phyloP scores from a whole-genome alignment of 1,284 basidiomycete genomes.

The Pseudomicrostroma phylloplanum region DNA sequence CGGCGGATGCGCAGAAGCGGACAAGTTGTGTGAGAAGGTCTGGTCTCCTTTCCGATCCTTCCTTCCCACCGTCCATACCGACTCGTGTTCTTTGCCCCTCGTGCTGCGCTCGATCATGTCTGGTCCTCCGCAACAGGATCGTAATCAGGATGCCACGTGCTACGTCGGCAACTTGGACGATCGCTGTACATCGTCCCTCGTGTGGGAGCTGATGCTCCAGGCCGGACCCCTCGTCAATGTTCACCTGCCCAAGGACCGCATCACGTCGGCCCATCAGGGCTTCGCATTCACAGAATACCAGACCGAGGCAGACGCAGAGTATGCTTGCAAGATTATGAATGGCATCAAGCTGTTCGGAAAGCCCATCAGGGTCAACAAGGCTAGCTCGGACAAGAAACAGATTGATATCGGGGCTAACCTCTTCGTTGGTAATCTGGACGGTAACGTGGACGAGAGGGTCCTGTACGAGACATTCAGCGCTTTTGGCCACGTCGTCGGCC shows the following conservation, averaged over 20 bases:
- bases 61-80: no score
- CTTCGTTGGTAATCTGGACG: constrained; percentile 90
- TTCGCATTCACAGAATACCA: constrained; percentile 99
- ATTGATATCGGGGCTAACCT: constrained; percentile 95
- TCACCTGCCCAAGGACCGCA: constrained; percentile 89
- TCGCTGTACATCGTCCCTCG: constrained; percentile 80
- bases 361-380: constrained; percentile 96
- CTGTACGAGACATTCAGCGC: constrained; percentile 91
- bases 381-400: constrained; percentile 87
- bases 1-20: no score
- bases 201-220: constrained; percentile 99
- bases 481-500: constrained; percentile 86
- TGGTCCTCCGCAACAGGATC: constrained; percentile 21
- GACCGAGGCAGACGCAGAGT: constrained; percentile 96
- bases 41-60: no score
- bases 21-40: no score
- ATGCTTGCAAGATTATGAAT: constrained; percentile 99
- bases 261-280: constrained; percentile 94
- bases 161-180: constrained; percentile 83
- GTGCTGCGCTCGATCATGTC: neutral
- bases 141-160: constrained; percentile 50
- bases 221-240: constrained; percentile 87
- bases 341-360: constrained; percentile 99
- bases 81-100: no score
- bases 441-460: constrained; percentile 83